Evolutionary conservation across 139 green algal species (phyloP).

Genomic region (Pleodorina starrii): DNA sequence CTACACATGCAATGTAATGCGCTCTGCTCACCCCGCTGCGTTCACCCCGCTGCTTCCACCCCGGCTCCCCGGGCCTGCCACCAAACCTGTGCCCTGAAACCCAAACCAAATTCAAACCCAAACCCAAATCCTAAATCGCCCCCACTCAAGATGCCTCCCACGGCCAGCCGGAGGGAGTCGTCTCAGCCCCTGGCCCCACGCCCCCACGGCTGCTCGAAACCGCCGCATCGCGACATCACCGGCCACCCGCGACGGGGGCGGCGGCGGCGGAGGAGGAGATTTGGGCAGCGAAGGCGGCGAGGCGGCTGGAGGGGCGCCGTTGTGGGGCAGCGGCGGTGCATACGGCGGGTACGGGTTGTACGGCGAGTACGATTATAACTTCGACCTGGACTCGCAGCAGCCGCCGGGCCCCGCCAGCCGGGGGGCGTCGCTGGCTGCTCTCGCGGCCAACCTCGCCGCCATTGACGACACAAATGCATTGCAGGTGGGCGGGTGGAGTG

Average conservation of each 20-base stretch:
- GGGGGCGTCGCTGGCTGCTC: not conserved
- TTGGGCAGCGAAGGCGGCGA: not conserved
- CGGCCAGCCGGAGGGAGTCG: not conserved
- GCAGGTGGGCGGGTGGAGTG: slow-evolving; percentile 35
- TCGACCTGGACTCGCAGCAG: not conserved
- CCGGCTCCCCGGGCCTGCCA: too few species aligned
- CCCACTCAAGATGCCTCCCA: too few species aligned
- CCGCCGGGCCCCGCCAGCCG: not conserved
- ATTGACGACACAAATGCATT: slow-evolving; percentile 83
- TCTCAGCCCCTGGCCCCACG: not conserved
- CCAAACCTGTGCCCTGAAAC: too few species aligned
- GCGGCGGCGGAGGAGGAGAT: not conserved
- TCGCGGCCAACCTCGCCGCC: slow-evolving; percentile 18
- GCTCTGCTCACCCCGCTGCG: too few species aligned
- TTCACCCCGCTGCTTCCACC: too few species aligned
- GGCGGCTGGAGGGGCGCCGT: not conserved
- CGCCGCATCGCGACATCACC: not conserved
- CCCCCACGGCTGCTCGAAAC: not conserved
- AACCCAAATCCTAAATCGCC: too few species aligned
- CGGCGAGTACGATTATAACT: not conserved
- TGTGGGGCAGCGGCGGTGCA: too few species aligned
- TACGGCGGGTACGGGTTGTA: not conserved
- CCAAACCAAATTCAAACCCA: too few species aligned
- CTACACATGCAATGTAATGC: too few species aligned
- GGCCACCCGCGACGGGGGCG: not conserved